Evolutionary conservation across 179 eudicot species (phyloP), one percentile per base, ranked within the genome.

Genomic region (Kewa caespitosa): DNA sequence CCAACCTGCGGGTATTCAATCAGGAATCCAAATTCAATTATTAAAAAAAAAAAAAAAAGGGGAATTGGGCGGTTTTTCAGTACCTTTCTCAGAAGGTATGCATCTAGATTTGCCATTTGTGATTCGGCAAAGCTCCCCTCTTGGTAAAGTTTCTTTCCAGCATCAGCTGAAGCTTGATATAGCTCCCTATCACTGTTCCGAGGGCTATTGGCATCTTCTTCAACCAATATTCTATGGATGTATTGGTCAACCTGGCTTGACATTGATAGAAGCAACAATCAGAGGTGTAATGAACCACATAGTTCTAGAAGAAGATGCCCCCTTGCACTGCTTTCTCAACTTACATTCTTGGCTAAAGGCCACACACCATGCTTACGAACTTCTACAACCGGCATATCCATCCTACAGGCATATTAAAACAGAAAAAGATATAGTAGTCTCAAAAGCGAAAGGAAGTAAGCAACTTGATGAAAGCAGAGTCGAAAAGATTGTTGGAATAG

Each of bases 351-450:
- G 60, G 98, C 95, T 78, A 93, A 81, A 42, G 92, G 97, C 87
- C 90, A 87, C 55, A 93, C 95, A 60, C 98, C 93, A 82, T 93
- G 83, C 73, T 84, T 88, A 57, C 90, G 88, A 76, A 93, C 89
- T 80, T 93, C 91, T 54, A 95, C 99, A 72, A 95, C 91, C 8
- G 98, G 99, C 94, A 95, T 90, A 78, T 93, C 98, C 93, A 93
- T 87, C 81, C 98, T 95, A 87, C 36, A 74, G 64, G 70, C 61
- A 75, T 36, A 34, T 28, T 28, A 59, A 48, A 36, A 59, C 8
- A 46, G 41, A 50, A 52, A 62, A 55, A 67, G 13, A 32, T 46
- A 28, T 33, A 28, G 36, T 36, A 34, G 76, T 25, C 70, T 78
- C 28, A 75, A 72, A 60, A 30, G 69, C 59, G 57, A 85, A 64